phyloP scores from a whole-genome alignment of 192 early-diverging fungal genomes.

The Paraglomus brasilianum region DNA sequence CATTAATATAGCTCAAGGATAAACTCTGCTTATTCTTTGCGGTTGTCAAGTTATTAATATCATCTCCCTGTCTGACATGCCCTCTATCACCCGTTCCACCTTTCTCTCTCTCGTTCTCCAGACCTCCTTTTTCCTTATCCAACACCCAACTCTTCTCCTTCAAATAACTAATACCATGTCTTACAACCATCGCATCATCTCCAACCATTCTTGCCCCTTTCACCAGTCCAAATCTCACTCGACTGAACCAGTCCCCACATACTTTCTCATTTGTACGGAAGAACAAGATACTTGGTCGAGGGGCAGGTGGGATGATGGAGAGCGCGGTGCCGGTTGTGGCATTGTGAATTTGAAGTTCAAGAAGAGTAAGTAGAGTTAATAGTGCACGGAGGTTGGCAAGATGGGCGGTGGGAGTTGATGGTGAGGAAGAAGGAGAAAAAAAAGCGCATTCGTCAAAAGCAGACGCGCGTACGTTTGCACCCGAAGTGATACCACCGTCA shows the following conservation, averaged over 20 bases:
- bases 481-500: constrained; percentile 4
- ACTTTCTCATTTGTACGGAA: constrained; percentile 69
- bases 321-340: constrained; percentile 58
- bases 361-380: constrained; percentile 61
- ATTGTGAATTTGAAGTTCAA: constrained; percentile 74
- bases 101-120: too few species aligned
- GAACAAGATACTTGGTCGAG: constrained; percentile 65
- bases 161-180: constrained; percentile 39
- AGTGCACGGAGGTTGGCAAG: constrained; percentile 48
- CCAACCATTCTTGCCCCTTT: constrained; percentile 48
- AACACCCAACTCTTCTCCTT: too few species aligned
- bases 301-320: constrained; percentile 55
- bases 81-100: too few species aligned
- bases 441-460: neutral
- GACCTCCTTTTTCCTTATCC: too few species aligned
- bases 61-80: too few species aligned
- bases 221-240: constrained; percentile 57
- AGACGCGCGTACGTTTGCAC: neutral
- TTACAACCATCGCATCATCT: constrained; percentile 41
- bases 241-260: constrained; percentile 77
- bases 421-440: neutral
- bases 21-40: too few species aligned
- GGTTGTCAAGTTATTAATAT: too few species aligned
- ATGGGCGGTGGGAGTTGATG: constrained; percentile 15
- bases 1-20: too few species aligned